Evolutionary conservation across 345 rosid genomes (phyloP), one percentile per base, ranked within the genome.

Genomic region (Euphorbia lathyris): DNA sequence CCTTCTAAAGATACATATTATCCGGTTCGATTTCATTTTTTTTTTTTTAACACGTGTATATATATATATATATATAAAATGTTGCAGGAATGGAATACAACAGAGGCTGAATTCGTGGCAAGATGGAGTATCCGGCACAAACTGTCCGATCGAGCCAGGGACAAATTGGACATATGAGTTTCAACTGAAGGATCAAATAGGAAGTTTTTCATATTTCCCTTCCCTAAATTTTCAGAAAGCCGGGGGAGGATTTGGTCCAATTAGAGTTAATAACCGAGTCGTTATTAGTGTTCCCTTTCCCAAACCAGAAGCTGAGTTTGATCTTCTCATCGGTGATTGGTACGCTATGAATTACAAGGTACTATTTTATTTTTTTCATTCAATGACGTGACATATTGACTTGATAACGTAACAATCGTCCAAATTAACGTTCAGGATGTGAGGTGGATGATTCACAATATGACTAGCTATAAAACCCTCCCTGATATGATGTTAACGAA

Each of bases 401-500:
- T n/a, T n/a, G n/a, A n/a, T n/a, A n/a, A n/a, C n/a, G n/a, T n/a
- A n/a, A n/a, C n/a, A n/a, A n/a, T n/a, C n/a, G n/a, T n/a, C n/a
- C n/a, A 62, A 40, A n/a, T 12, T 48, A n/a, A n/a, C n/a, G n/a
- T 2, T n/a, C 51, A 75, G 78, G 65, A 64, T 8, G 25, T 65
- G 5, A 58, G 55, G 42, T 65, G 40, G 12, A 57, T 63, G 61
- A 17, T 70, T 16, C 23, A 17, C 11, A 43, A 43, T 19, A 25
- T 30, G 1, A 14, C 40, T 16, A 56, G 63, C 23, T n/a, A 65
- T 45, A n/a, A 29, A 1, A 30, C 0, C 43, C 50, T 5, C 1
- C 87, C 87, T 9, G 53, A 58, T 25, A 47, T 4, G 59, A 78
- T 80, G 56, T 74, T 80, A 34, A 82, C 80, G 52, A 85, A 82